Percentiles rank a stretch among this genome's conserved stretches.
Conservation (phyloP, 2,329 filamentous ascomycete genomes). For the Pezicula neosporulosa region DNA sequence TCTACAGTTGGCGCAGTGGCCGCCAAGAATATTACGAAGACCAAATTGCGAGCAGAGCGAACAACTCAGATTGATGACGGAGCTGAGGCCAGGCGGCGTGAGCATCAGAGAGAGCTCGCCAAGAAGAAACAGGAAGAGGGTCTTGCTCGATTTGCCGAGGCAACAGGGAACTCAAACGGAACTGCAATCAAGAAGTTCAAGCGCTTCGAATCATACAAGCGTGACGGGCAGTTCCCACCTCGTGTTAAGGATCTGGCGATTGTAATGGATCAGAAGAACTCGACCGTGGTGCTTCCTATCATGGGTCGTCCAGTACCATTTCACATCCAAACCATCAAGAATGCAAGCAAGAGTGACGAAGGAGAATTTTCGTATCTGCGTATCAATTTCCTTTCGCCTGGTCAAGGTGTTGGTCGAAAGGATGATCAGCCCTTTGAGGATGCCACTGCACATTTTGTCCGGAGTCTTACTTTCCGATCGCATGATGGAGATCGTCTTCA, state of each 20-base stretch:
- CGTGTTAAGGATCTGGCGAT: conserved; percentile 84
- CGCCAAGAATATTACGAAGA: conserved; percentile 92
- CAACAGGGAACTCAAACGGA: conserved; percentile 80
- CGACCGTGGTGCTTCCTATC: conserved; percentile 87
- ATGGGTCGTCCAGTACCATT: conserved; percentile 98
- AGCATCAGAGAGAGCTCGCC: conserved; percentile 89
- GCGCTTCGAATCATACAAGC: conserved; percentile 97
- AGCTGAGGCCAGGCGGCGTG: conserved; percentile 78
- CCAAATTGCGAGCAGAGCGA: conserved; percentile 85
- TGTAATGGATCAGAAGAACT: conserved; percentile 85
- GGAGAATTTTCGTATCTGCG: conserved; percentile 90
- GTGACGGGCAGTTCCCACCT: conserved; percentile 86
- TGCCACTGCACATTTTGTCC: conserved; percentile 89
- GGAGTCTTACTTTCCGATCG: conserved; percentile 92
- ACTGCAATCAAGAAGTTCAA: conserved; percentile 98
- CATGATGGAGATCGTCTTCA: conserved; percentile 84
- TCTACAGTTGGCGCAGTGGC: conserved; percentile 81
- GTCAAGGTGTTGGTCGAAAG: conserved; percentile 93
- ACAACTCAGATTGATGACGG: conserved; percentile 87
- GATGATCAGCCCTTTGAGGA: conserved; percentile 99
- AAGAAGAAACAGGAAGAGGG: conserved; percentile 88
- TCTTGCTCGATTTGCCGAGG: conserved; percentile 79
- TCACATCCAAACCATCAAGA: conserved; percentile 98
- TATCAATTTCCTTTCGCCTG: conserved; percentile 96
- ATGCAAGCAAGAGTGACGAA: conserved; percentile 96